A percentile compares a stretch with the other conserved stretches of the same genome.
Evolutionary conservation across 495 filamentous ascomycete species (phyloP).

Genomic region (Podospora sp.): DNA sequence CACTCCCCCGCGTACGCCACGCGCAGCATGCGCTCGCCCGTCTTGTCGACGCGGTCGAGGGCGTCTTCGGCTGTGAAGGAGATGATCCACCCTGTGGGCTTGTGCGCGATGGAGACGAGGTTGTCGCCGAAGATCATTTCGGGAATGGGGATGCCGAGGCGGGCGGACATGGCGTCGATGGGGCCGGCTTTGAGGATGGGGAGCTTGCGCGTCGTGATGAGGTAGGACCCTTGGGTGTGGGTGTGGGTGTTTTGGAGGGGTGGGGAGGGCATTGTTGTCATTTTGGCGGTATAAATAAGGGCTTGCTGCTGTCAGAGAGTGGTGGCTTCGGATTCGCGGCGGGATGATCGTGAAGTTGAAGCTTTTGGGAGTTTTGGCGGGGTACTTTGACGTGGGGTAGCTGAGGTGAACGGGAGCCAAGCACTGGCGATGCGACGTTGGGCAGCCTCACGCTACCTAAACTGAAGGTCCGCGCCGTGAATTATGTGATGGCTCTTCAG

Average conservation of each 20-base stretch:
- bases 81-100: constrained; percentile 69
- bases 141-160: constrained; percentile 81
- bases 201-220: constrained; percentile 76
- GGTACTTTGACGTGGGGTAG: constrained; percentile 6
- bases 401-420: too few species aligned
- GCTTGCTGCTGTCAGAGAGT: background rate
- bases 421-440: background rate
- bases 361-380: constrained; percentile 6
- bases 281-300: background rate
- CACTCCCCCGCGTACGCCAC: constrained; percentile 91
- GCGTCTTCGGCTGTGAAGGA: constrained; percentile 84
- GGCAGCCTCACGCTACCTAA: background rate
- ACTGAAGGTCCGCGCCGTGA: too few species aligned
- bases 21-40: constrained; percentile 80
- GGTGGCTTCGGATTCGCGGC: background rate
- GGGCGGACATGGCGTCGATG: constrained; percentile 80
- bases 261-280: constrained; percentile 43
- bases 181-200: constrained; percentile 90
- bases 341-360: too few species aligned
- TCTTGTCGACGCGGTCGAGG: constrained; percentile 90
- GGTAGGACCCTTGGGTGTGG: constrained; percentile 64
- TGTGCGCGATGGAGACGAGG: constrained; percentile 70
- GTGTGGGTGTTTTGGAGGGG: constrained; percentile 37
- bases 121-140: constrained; percentile 99
- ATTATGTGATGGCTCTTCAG: too few species aligned